Evolutionary conservation across 345 rosid genomes (phyloP), one percentile per base, ranked within the genome.

Genomic region (Salix arbutifolia): DNA sequence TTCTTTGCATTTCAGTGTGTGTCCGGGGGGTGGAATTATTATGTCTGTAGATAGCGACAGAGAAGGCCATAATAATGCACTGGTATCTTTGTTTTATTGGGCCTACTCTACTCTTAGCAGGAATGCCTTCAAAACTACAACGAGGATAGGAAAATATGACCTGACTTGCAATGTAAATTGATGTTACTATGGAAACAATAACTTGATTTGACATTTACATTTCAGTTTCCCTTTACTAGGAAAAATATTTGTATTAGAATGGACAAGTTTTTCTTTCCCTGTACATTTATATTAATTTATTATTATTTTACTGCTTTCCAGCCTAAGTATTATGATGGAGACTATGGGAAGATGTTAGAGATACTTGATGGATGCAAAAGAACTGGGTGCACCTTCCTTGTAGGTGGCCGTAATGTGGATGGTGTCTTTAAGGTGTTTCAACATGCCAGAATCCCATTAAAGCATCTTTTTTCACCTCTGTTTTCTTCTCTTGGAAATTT

Each of bases 321-420:
- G 99, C 89, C 94, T 30, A 96, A 93, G 78, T 96, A 96, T 85
- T 96, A 92, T 62, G 88, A 85, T 42, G 96, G 97, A 31, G 81
- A 86, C 81, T 56, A 77, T 67, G 78, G 74, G 67, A 90, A 85
- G 86, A 96, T 96, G 99, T 56, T 91, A 65, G 93, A 91, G 76
- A 78, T 88, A 67, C 91, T 96, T 42, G 76, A 74, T 56, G 86
- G 83, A 76, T 93, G 98, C 89, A 89, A 91, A 82, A 81, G 75
- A 77, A 89, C 88, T 28, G 97, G 97, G 77, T 91, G 98, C 89
- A 85, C 78, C 71, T 93, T 96, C 80, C 86, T 92, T 74, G 98
- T 96, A 58, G 98, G 89, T 69, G 97, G 98, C 66, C 97, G 99
- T 65, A 79, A 79, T 61, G 86, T 93, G 8, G 91, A 93, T 84